These are phyloP conservation scores for Malus hybrid DNA, from an alignment of 331 rosid genomes.

Conservation along the genomic window DNA sequence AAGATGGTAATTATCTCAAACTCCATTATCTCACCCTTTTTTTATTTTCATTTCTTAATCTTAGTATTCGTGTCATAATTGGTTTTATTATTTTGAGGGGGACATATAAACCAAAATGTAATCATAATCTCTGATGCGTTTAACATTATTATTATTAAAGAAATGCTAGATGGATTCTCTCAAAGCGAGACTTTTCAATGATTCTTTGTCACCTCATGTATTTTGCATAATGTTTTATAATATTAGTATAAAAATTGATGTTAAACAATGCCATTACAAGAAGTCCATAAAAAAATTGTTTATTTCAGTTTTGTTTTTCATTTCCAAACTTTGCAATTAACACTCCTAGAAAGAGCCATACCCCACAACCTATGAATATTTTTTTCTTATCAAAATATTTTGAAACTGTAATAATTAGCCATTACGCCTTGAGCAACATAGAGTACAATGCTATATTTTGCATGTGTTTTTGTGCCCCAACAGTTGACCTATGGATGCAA, in stretches of 20 bases:
- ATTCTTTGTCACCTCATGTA: too few species aligned
- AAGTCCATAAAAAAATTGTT: background rate
- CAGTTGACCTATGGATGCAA: conserved; percentile 28
- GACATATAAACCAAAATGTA: conserved; percentile 39
- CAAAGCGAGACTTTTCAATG: too few species aligned
- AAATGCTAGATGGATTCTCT: rapidly evolving
- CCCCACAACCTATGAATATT: background rate
- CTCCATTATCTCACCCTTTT: too few species aligned
- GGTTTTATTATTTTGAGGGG: too few species aligned
- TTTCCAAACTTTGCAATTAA: conserved; percentile 12
- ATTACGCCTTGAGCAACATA: conserved; percentile 21
- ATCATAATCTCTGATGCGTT: conserved; percentile 18
- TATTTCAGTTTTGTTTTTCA: conserved; percentile 4
- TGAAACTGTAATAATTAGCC: conserved; percentile 26
- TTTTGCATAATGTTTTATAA: too few species aligned
- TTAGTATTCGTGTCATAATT: too few species aligned
- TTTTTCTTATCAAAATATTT: background rate
- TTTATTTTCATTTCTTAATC: too few species aligned
- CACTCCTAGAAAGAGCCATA: conserved; percentile 8
- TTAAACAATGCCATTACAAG: too few species aligned
- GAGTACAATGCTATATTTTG: conserved; percentile 3
- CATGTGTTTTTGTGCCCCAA: conserved; percentile 30
- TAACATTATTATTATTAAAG: conserved; percentile 3
- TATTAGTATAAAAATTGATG: too few species aligned
- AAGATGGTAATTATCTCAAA: too few species aligned